phyloP scores from a whole-genome alignment of 352 stramenopile genomes.

The Phytophthora kernoviae region DNA sequence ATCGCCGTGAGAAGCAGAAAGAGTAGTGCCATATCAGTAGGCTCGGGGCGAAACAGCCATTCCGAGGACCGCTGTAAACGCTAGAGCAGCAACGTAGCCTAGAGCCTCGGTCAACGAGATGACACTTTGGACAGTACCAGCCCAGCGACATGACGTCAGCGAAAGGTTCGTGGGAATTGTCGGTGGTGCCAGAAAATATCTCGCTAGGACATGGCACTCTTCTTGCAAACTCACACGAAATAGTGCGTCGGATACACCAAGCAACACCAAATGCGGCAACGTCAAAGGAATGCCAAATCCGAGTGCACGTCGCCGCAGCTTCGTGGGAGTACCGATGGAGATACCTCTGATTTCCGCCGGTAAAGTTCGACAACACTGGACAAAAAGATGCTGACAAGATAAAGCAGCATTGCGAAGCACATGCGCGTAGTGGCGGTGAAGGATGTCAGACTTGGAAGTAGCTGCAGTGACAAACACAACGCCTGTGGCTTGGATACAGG shows the following conservation, averaged over 20 bases:
- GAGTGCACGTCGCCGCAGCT: slow-evolving; percentile 33
- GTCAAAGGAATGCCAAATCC: slow-evolving; percentile 63
- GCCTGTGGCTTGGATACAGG: slow-evolving; percentile 8
- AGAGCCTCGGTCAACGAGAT: slow-evolving; percentile 61
- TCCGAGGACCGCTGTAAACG: slow-evolving; percentile 49
- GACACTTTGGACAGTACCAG: slow-evolving; percentile 48
- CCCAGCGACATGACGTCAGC: slow-evolving; percentile 35
- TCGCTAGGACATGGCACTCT: slow-evolving; percentile 47
- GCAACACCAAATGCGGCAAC: slow-evolving; percentile 54
- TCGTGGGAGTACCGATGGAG: slow-evolving; percentile 14
- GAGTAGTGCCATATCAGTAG: slow-evolving; percentile 66
- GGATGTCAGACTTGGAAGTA: slow-evolving; percentile 21
- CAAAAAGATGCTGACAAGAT: slow-evolving; percentile 70
- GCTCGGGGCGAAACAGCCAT: slow-evolving; percentile 61
- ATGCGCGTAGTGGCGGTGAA: slow-evolving; percentile 38
- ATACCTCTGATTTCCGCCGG: slow-evolving; percentile 43
- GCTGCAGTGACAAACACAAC: background rate
- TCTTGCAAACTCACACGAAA: slow-evolving; percentile 71
- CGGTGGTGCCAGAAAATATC: slow-evolving; percentile 6
- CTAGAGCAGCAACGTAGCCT: slow-evolving; percentile 55
- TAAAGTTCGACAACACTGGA: slow-evolving; percentile 82
- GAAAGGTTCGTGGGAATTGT: slow-evolving; percentile 4
- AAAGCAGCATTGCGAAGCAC: slow-evolving; percentile 57
- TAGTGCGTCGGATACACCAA: slow-evolving; percentile 60
- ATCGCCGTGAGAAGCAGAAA: slow-evolving; percentile 68